Evolutionary conservation across 2,329 filamentous ascomycete species (phyloP), one percentile per base, ranked within the genome.

Genomic region (Fragosphaeria purpurea): DNA sequence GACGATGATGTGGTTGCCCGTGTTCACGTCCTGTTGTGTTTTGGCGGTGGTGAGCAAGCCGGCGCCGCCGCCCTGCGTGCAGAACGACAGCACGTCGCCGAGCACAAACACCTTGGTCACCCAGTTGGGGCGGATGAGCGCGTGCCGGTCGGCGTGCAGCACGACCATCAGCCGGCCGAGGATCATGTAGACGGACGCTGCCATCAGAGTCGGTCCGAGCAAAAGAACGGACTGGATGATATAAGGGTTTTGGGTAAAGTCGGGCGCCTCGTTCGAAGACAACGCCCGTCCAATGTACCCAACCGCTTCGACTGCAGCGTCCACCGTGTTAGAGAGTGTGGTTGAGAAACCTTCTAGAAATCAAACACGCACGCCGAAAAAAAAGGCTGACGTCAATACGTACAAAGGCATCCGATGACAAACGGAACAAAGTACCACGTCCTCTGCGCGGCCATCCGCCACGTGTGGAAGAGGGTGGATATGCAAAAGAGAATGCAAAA

Each of bases 101-200:
- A 44, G 30, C 10, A 44, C 42, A 44, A 44, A 44, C 31, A 44
- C 42, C 32, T 44, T 44, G 8, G 42, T 44, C 32, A 44, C 11
- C 42, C 42, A 47, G 10, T 13, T 32, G 50, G 13, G 65, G 62
- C 5, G 66, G 70, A 35, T 70, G 50, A 11, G 33, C 22, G 32
- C 12, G 5, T 35, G 35, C 7, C 34, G 8, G 42, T 48, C 41
- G 30, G 62, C 68, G 30, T 64, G 63, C 4, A 70, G 63, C 44
- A 65, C 63, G 12, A 60, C 59, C 46, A 74, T 68, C 32, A 74
- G 57, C 12, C 73, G 65, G 7, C 70, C 70, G 5, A 75, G 66
- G 9, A 67, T 66, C 71, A 75, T 75, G 65, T 76, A 76, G 41
- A 76, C 69, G 7, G 70, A 68, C 2, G 73, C 73, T 30, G 73